Evolutionary conservation across 2,329 filamentous ascomycete species (phyloP).

Genomic region (Trichoderma semiorbis): DNA sequence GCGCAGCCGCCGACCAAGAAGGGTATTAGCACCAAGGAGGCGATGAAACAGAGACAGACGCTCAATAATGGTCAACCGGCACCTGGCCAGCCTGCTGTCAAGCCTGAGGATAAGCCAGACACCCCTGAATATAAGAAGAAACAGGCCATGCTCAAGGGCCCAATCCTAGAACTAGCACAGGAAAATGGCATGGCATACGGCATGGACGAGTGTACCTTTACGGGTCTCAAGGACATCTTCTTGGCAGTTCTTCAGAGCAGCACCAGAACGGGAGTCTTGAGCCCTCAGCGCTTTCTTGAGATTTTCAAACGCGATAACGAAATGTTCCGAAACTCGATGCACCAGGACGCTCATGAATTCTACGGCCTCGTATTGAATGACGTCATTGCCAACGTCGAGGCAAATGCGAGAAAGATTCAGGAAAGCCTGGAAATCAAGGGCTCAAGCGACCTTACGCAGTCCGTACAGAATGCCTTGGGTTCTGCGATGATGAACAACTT

Average conservation of each 20-base stretch:
- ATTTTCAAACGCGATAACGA: slow-evolving; percentile 93
- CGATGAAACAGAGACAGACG: slow-evolving; percentile 53
- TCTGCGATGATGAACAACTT: slow-evolving; percentile 34
- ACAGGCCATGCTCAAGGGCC: slow-evolving; percentile 81
- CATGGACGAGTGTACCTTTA: slow-evolving; percentile 94
- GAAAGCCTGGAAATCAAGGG: slow-evolving; percentile 43
- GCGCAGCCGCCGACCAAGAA: slow-evolving; percentile 46
- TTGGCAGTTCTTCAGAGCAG: slow-evolving; percentile 79
- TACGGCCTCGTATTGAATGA: slow-evolving; percentile 93
- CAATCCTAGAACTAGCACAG: slow-evolving; percentile 78
- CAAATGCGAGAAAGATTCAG: slow-evolving; percentile 67
- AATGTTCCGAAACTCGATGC: slow-evolving; percentile 95
- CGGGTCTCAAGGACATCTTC: slow-evolving; percentile 93
- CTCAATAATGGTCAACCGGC: slow-evolving; percentile 53
- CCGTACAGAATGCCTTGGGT: slow-evolving; percentile 42
- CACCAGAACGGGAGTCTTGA: slow-evolving; percentile 83
- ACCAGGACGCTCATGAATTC: slow-evolving; percentile 98
- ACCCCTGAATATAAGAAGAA: slow-evolving; percentile 98
- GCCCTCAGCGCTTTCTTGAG: slow-evolving; percentile 88
- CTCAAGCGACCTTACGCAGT: slow-evolving; percentile 47
- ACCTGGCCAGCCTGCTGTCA: slow-evolving; percentile 50
- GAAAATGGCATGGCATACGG: slow-evolving; percentile 78
- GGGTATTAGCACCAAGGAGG: slow-evolving; percentile 52
- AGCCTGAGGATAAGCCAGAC: slow-evolving; percentile 90
- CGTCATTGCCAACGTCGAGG: slow-evolving; percentile 89